phyloP scores from a whole-genome alignment of 2,329 filamentous ascomycete species.

The Trichophyton benhamiae region DNA sequence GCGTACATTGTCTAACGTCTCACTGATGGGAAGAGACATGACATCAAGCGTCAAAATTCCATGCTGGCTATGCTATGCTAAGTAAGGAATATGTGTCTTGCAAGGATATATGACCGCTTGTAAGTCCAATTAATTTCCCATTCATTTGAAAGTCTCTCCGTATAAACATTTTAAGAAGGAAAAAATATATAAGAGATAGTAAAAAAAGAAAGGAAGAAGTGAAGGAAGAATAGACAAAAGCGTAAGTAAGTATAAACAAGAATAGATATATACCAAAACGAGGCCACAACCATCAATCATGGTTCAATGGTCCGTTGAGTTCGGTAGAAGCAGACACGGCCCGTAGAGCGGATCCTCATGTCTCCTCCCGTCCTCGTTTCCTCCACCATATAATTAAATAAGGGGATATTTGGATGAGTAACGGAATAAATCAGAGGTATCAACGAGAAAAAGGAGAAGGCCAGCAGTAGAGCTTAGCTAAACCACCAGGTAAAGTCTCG shows the following conservation, averaged over 20 bases:
- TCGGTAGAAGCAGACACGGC: not conserved
- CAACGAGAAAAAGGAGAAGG: not conserved
- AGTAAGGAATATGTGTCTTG: not conserved
- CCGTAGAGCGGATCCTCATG: not conserved
- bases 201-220: not conserved
- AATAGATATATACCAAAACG: not conserved
- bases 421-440: not conserved
- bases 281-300: not conserved
- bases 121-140: not conserved
- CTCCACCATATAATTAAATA: conserved; percentile 2
- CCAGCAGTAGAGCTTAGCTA: not conserved
- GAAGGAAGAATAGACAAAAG: not conserved
- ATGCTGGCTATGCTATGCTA: not conserved
- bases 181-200: not conserved
- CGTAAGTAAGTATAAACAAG: conserved; percentile 1
- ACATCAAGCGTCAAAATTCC: not conserved
- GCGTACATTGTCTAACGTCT: not conserved
- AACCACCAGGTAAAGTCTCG: not conserved
- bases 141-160: not conserved
- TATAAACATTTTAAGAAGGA: not conserved
- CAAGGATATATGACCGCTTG: not conserved
- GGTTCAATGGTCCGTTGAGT: not conserved
- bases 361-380: not conserved
- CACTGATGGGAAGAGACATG: not conserved
- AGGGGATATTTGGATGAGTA: not conserved